Percentiles rank a stretch among this genome's conserved stretches.
Evolutionary conservation across 768 basidiomycete species (phyloP).

Genomic region (Termitomyces sp.): DNA sequence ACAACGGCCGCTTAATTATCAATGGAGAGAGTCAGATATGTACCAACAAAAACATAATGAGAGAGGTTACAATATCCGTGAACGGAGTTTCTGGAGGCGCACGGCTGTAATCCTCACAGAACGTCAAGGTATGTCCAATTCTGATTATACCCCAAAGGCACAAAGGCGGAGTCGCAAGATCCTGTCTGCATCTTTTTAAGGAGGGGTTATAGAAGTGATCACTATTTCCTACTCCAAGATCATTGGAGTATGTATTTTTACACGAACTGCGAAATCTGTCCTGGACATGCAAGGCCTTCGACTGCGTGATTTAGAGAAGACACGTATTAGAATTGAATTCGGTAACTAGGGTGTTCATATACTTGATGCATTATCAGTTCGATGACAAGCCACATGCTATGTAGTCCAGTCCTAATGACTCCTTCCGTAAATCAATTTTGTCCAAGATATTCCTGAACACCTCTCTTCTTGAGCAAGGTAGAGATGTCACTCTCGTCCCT

Average conservation of each 20-base stretch:
- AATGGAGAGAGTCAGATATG: conserved; percentile 31
- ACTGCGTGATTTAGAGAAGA: too few species aligned
- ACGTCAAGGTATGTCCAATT: conserved; percentile 25
- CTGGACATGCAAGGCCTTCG: too few species aligned
- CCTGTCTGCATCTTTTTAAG: too few species aligned
- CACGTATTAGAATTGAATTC: too few species aligned
- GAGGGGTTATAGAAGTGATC: too few species aligned
- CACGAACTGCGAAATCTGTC: too few species aligned
- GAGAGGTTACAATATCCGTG: conserved; percentile 33
- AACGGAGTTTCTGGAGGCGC: conserved; percentile 42
- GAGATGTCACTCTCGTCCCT: conserved; percentile 15
- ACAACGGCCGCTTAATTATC: conserved; percentile 27
- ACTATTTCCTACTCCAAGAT: too few species aligned
- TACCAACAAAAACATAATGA: conserved; percentile 27
- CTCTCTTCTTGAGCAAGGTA: conserved; percentile 43
- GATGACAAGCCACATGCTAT: background rate
- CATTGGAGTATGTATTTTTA: too few species aligned
- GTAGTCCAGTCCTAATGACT: conserved; percentile 31
- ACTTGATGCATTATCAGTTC: too few species aligned
- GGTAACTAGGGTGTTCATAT: conserved; percentile 18
- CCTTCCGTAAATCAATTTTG: conserved; percentile 81
- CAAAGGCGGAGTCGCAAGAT: too few species aligned
- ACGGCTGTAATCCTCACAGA: conserved; percentile 38
- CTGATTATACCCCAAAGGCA: too few species aligned
- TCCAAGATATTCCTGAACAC: conserved; percentile 83